These are phyloP conservation scores for Botryotinia globosa DNA, from an alignment of 2,329 filamentous ascomycete genomes.

Conservation along the genomic window DNA sequence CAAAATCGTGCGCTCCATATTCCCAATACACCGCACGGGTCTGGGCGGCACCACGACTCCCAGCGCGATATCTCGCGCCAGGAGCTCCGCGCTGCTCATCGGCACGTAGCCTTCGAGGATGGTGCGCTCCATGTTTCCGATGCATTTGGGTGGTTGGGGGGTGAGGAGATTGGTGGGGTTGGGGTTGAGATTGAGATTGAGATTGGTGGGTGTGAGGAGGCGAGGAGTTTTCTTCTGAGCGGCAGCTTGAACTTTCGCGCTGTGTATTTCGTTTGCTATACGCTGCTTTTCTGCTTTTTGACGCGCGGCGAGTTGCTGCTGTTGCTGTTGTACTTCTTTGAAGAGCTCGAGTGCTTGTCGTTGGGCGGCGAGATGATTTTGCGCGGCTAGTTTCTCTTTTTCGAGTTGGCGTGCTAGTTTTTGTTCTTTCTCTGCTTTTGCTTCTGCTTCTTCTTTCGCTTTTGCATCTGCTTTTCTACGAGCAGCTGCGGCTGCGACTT, in stretches of 20 bases:
- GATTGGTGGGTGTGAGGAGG: too few species aligned
- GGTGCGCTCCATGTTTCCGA: constrained; percentile 1
- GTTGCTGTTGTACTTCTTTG: too few species aligned
- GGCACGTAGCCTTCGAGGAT: neutral
- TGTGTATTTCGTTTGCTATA: too few species aligned
- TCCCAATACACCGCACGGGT: constrained; percentile 6
- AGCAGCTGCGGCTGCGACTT: neutral
- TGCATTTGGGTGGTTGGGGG: neutral
- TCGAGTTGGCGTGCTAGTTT: neutral
- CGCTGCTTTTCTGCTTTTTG: too few species aligned
- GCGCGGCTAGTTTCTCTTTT: neutral
- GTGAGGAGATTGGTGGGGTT: neutral
- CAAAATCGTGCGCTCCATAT: constrained; percentile 19
- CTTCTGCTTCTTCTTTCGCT: neutral
- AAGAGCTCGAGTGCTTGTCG: neutral
- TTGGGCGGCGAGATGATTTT: neutral
- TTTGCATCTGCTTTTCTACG: neutral
- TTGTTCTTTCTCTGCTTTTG: neutral
- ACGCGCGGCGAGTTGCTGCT: neutral
- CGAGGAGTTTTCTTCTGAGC: neutral
- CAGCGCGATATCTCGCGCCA: neutral
- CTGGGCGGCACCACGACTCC: neutral
- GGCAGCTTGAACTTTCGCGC: neutral
- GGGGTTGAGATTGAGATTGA: neutral
- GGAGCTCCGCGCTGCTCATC: neutral